These are phyloP conservation scores for Adansonia gregorii DNA, from an alignment of 441 rosid genomes.

Conservation along the genomic window DNA sequence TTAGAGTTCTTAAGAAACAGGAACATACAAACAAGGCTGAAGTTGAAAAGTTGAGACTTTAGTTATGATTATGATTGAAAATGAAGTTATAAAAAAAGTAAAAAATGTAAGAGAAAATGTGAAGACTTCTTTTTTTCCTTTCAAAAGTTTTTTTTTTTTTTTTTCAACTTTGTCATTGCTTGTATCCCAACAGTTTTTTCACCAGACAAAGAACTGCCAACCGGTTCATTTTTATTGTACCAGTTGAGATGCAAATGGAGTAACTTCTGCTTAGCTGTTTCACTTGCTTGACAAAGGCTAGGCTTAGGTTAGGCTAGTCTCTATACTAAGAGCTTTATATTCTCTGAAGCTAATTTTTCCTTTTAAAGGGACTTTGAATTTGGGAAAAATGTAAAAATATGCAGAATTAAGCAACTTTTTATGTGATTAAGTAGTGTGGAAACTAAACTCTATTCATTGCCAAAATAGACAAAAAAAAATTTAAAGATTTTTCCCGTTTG, in stretches of 20 bases:
- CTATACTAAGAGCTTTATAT: background rate
- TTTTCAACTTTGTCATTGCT: background rate
- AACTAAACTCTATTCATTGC: background rate
- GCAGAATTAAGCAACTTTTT: background rate
- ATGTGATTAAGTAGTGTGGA: background rate
- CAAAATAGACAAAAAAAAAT: background rate
- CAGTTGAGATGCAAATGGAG: slow-evolving; percentile 10
- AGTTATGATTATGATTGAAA: slow-evolving; percentile 56
- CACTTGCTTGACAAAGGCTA: background rate
- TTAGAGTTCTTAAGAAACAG: slow-evolving; percentile 14
- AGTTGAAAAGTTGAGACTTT: slow-evolving; percentile 37
- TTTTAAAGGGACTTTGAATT: background rate
- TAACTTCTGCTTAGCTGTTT: slow-evolving; percentile 13
- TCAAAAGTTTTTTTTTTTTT: background rate
- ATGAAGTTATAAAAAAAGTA: slow-evolving; percentile 35
- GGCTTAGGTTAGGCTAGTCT: slow-evolving; percentile 11
- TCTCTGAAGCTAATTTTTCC: background rate
- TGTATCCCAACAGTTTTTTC: slow-evolving; percentile 6
- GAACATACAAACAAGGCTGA: slow-evolving; percentile 9
- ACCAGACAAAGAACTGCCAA: slow-evolving; percentile 25
- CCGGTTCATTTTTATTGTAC: background rate
- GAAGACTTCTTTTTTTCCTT: slow-evolving; percentile 3
- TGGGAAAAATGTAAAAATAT: background rate
- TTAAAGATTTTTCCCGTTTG: slow-evolving; percentile 12
- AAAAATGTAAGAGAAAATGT: slow-evolving; percentile 18